Conservation (phyloP, 2,329 filamentous ascomycete species). For the Plenodomus biglobosus region DNA sequence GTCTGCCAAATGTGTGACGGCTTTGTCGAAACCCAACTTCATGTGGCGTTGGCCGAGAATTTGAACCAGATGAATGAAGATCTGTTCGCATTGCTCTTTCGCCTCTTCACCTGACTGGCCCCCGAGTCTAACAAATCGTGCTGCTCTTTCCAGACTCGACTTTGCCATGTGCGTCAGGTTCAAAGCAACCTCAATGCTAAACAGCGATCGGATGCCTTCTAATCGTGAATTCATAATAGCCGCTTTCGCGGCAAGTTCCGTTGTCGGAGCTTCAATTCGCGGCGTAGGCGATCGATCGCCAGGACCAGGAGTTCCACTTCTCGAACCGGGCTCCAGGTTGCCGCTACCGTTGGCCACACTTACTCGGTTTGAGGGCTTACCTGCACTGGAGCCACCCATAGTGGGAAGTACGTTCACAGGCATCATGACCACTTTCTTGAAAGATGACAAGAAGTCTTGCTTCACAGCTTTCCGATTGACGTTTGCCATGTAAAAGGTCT, state of each 20-base stretch:
- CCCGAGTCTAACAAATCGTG: conserved; percentile 77
- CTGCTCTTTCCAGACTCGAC: conserved; percentile 79
- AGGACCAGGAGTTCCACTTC: conserved; percentile 43
- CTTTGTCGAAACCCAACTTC: conserved; percentile 89
- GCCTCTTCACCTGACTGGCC: conserved; percentile 81
- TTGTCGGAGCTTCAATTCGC: conserved; percentile 70
- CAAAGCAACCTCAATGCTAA: conserved; percentile 93
- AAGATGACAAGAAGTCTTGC: conserved; percentile 91
- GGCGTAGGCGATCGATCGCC: conserved; percentile 43
- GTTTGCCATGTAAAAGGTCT: conserved; percentile 95
- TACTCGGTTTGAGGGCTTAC: conserved; percentile 37
- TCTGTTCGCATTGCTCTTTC: conserved; percentile 81
- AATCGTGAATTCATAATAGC: conserved; percentile 93
- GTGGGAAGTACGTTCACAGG: conserved; percentile 86
- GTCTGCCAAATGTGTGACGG: conserved; percentile 82
- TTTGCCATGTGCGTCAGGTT: conserved; percentile 88
- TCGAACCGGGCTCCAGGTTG: conserved; percentile 34
- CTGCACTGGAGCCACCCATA: conserved; percentile 49
- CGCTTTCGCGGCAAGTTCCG: conserved; percentile 94
- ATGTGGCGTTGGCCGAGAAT: conserved; percentile 86
- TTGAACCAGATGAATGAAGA: conserved; percentile 82
- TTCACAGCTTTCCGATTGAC: conserved; percentile 94
- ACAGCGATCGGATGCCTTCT: conserved; percentile 91
- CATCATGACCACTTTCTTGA: conserved; percentile 99
- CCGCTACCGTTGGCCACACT: conserved; percentile 29